Conservation (phyloP, 2,329 filamentous ascomycete genomes). For the Curvularia hawaiiensis region DNA sequence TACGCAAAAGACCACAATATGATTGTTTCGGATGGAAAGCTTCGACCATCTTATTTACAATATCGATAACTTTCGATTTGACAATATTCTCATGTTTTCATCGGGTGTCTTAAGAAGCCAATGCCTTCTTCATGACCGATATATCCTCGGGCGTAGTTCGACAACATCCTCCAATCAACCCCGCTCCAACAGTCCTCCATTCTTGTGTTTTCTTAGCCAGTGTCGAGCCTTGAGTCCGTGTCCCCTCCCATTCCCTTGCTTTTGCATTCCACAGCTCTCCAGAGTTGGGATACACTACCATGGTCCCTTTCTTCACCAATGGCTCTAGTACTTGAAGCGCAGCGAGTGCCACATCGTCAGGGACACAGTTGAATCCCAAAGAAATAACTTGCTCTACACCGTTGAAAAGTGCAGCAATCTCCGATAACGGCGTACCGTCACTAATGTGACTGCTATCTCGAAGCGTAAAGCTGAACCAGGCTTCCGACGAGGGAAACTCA, state of each 20-base stretch:
- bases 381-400: constrained; percentile 44
- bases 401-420: constrained; percentile 42
- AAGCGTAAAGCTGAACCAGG: constrained; percentile 53
- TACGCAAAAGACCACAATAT: neutral
- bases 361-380: constrained; percentile 54
- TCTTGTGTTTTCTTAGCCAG: constrained; percentile 39
- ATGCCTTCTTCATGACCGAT: constrained; percentile 35
- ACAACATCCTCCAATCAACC: constrained; percentile 55
- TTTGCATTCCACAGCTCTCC: constrained; percentile 54
- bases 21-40: neutral
- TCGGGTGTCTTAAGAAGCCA: constrained; percentile 14
- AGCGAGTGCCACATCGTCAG: constrained; percentile 40
- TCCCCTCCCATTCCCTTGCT: constrained; percentile 45
- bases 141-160: constrained; percentile 52
- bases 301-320: constrained; percentile 37
- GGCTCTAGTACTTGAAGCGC: constrained; percentile 41
- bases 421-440: constrained; percentile 49
- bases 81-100: neutral
- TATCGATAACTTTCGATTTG: neutral
- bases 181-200: constrained; percentile 47
- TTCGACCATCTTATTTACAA: neutral
- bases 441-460: constrained; percentile 43
- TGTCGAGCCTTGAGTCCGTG: constrained; percentile 26
- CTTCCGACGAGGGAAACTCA: constrained; percentile 46
- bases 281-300: constrained; percentile 54